Base-by-base conservation (phyloP, 2,329 filamentous ascomycete genomes). In the Colletotrichum orbiculare region DNA sequence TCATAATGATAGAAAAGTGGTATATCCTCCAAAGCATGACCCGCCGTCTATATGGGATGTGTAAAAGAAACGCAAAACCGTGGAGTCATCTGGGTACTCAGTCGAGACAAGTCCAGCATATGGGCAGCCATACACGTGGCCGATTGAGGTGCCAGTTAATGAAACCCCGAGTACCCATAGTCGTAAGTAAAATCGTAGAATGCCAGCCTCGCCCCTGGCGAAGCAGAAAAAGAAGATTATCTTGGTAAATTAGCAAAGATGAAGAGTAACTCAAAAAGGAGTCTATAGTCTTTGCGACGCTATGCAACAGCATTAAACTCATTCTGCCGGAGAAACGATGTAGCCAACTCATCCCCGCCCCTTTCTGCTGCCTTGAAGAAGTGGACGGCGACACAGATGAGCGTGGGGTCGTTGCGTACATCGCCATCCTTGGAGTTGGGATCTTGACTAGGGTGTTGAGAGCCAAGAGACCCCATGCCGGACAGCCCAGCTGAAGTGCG, bases 331-430 rank as follows among this genome's bases (percentile, higher is more conserved):
- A 97, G 80, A 78, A 95, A 94, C 75, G 90, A 91, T 74, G 88
- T 90, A 17, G 95, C 95, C 70, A 97, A 82, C 73, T 91, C 87
- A 75, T 98, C 95, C 1, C 94, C 94, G n/a, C 94, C 94, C 59
- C 87, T 86, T 71, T 93, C 91, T 42, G 92, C 94, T 69, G 92
- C 84, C 79, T 95, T 93, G 94, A 98, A 97, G 94, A 95, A 98
- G 81, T 98, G 95, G 78, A 96, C 89, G 9, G 95, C 95, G 62
- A 97, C 88, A 72, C 94, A 97, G 92, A 98, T 96, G 46, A 94
- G 89, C 58, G 91, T 91, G 2, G 93, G 92, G 75, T 97, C 93
- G 65, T 90, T 94, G 69, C 93, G 77, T 41, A 87, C 83, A 64
- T 87, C 77, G 15, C 80, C 80, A 52, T 82, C 79, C 56, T 77